phyloP scores from a whole-genome alignment of 1,139 yeast species.

The Waltiozyma sp. region DNA sequence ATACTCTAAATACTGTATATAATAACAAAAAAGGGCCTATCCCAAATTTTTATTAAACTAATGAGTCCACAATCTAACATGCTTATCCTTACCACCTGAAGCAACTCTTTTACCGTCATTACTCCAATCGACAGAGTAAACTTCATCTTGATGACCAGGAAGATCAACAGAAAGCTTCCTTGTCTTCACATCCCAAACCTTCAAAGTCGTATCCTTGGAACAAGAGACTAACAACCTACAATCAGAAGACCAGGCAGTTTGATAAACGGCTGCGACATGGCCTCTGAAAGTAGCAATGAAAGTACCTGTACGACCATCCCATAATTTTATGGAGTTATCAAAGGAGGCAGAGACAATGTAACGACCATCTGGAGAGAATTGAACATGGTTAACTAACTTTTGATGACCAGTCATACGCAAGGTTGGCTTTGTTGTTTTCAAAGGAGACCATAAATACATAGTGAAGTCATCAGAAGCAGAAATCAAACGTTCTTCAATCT shows the following conservation, averaged over 20 bases:
- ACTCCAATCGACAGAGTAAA: conserved; percentile 97
- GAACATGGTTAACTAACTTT: conserved; percentile 89
- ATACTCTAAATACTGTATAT: too few species aligned
- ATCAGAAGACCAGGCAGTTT: conserved; percentile 98
- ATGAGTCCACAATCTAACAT: conserved; percentile 88
- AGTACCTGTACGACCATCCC: conserved; percentile 94
- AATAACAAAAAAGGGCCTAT: too few species aligned
- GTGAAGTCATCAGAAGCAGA: conserved; percentile 97
- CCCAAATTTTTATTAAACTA: conserved; percentile 1
- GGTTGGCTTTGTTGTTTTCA: conserved; percentile 68
- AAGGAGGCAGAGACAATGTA: conserved; percentile 86
- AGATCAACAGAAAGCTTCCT: conserved; percentile 76
- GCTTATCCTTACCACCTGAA: conserved; percentile 94
- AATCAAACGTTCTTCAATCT: conserved; percentile 67
- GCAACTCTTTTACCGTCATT: conserved; percentile 88
- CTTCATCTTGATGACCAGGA: conserved; percentile 95
- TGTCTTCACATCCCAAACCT: conserved; percentile 92
- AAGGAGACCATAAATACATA: conserved; percentile 95
- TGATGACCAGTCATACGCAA: conserved; percentile 97
- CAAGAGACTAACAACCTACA: conserved; percentile 84
- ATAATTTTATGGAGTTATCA: conserved; percentile 85
- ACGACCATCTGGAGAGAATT: conserved; percentile 93
- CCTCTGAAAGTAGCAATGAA: conserved; percentile 88
- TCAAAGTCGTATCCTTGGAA: conserved; percentile 92
- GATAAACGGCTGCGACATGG: conserved; percentile 96